Evolutionary conservation across 177 flowering plant species (phyloP).

Genomic region (Vitis hybrid): DNA sequence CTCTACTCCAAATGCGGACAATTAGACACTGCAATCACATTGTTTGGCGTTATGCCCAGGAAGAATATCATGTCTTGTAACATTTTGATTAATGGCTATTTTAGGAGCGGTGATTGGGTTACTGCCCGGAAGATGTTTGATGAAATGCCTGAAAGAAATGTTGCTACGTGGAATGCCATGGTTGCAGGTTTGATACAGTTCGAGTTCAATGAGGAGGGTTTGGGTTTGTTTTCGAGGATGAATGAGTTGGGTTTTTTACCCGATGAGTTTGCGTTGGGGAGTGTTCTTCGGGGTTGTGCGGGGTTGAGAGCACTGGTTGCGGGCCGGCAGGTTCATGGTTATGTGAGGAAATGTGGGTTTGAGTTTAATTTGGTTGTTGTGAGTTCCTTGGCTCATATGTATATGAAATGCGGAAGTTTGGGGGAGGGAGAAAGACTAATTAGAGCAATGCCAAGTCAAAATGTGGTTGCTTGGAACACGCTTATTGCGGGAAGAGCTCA

Average conservation of each 20-base stretch:
- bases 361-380: conserved; percentile 60
- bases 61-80: conserved; percentile 74
- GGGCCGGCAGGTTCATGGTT: conserved; percentile 69
- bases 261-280: conserved; percentile 69
- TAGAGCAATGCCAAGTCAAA: conserved; percentile 49
- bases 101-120: conserved; percentile 55
- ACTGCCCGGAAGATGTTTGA: conserved; percentile 61
- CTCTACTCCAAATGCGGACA: conserved; percentile 61
- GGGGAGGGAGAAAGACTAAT: conserved; percentile 67
- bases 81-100: conserved; percentile 60
- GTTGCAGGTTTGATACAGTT: conserved; percentile 54
- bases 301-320: conserved; percentile 42
- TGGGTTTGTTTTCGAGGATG: conserved; percentile 61
- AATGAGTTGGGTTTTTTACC: conserved; percentile 51
- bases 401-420: conserved; percentile 65
- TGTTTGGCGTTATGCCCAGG: conserved; percentile 55
- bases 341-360: conserved; percentile 56
- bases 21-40: conserved; percentile 21
- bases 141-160: conserved; percentile 64
- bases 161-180: conserved; percentile 85
- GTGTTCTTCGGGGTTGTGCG: conserved; percentile 79
- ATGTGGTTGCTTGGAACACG: conserved; percentile 76
- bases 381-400: conserved; percentile 87
- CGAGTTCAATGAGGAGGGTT: conserved; percentile 60
- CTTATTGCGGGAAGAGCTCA: conserved; percentile 81